Conservation (phyloP, 2,329 filamentous ascomycete genomes). For the Zasmidium angulare region DNA sequence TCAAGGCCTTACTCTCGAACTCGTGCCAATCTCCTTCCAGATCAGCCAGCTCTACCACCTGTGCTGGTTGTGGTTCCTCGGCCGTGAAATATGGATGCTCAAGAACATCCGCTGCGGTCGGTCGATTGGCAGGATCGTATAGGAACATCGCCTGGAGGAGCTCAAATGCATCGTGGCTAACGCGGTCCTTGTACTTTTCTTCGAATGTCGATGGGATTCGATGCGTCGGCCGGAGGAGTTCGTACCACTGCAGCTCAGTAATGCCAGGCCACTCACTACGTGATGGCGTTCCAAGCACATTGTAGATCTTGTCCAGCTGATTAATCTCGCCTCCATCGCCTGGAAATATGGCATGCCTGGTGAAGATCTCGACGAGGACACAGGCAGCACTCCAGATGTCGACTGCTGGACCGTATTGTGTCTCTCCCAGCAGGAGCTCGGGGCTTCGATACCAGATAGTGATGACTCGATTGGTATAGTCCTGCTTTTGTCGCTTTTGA, state of each 20-base stretch:
- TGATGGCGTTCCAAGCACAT: constrained; percentile 83
- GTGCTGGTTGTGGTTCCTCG: constrained; percentile 74
- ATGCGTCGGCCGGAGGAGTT: constrained; percentile 77
- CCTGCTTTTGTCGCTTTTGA: constrained; percentile 83
- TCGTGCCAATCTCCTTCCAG: constrained; percentile 97
- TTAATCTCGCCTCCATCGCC: constrained; percentile 95
- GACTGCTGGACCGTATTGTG: constrained; percentile 83
- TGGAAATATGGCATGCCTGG: constrained; percentile 87
- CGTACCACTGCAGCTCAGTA: constrained; percentile 95
- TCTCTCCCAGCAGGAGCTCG: constrained; percentile 86
- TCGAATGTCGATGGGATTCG: constrained; percentile 73
- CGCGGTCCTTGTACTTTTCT: constrained; percentile 74
- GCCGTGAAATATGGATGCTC: constrained; percentile 83
- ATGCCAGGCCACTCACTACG: constrained; percentile 83
- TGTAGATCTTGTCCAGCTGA: constrained; percentile 96
- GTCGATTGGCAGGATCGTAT: constrained; percentile 82
- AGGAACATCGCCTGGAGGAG: constrained; percentile 80
- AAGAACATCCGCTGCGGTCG: constrained; percentile 79
- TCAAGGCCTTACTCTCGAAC: constrained; percentile 91
- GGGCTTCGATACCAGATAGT: constrained; percentile 97
- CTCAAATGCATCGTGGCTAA: constrained; percentile 80
- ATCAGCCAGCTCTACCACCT: constrained; percentile 77
- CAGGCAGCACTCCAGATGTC: constrained; percentile 98
- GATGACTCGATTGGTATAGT: constrained; percentile 98
- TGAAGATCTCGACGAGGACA: constrained; percentile 96